Evolutionary conservation across 768 basidiomycete species (phyloP).

Genomic region (Lentinula guzmanii): DNA sequence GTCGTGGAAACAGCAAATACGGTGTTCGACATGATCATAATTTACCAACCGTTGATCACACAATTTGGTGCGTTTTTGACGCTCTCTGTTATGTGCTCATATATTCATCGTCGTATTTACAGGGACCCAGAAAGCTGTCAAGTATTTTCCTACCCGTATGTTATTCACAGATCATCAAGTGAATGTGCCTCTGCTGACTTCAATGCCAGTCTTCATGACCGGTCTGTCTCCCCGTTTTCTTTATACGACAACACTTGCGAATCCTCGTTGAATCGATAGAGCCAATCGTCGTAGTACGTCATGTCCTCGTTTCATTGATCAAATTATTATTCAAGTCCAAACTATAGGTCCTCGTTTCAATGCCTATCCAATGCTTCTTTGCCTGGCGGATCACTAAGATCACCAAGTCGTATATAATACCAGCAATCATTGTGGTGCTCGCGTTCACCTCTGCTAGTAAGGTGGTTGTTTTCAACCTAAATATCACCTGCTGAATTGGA

Average conservation of each 20-base stretch:
- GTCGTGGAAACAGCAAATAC: slow-evolving; percentile 37
- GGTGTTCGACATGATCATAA: slow-evolving; percentile 35
- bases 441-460: slow-evolving; percentile 4
- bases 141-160: slow-evolving; percentile 22
- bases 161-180: background rate
- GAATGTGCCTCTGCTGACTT: background rate
- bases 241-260: background rate
- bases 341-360: slow-evolving; percentile 11
- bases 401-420: slow-evolving; percentile 8
- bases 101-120: background rate
- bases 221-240: slow-evolving; percentile 9
- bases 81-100: background rate
- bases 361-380: slow-evolving; percentile 13
- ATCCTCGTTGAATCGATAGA: slow-evolving; percentile 18
- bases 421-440: slow-evolving; percentile 3
- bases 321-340: background rate
- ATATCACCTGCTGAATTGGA: background rate
- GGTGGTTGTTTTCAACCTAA: background rate
- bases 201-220: slow-evolving; percentile 18
- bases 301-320: background rate
- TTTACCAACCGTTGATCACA: slow-evolving; percentile 40
- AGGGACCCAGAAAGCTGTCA: slow-evolving; percentile 27
- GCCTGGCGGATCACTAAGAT: slow-evolving; percentile 11
- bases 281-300: slow-evolving; percentile 24
- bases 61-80: slow-evolving; percentile 26